These are phyloP conservation scores for Taphrina deformans DNA, from an alignment of 1,139 yeast genomes.

Conservation along the genomic window DNA sequence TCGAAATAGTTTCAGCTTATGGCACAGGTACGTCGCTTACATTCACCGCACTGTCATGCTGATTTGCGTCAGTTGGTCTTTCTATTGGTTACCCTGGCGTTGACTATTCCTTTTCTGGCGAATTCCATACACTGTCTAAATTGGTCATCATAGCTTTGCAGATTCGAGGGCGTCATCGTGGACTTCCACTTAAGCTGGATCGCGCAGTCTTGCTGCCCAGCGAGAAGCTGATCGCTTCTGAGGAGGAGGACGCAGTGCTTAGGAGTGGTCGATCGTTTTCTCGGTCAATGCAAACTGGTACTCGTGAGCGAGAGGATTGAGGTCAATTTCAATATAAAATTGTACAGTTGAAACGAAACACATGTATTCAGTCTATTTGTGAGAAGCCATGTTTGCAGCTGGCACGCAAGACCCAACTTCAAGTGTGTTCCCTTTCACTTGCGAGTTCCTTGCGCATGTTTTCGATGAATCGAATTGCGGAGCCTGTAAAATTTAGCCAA, in stretches of 20 bases:
- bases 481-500: neutral
- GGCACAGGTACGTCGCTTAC: slow-evolving; percentile 42
- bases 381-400: no score
- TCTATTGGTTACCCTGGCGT: slow-evolving; percentile 54
- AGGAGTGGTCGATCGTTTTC: slow-evolving; percentile 6
- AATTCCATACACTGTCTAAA: slow-evolving; percentile 73
- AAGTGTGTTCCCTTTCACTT: neutral
- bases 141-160: slow-evolving; percentile 82
- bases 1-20: slow-evolving; percentile 91
- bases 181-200: slow-evolving; percentile 88
- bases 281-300: neutral
- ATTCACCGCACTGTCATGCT: slow-evolving; percentile 66
- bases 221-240: slow-evolving; percentile 61
- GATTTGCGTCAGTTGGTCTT: slow-evolving; percentile 32
- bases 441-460: no score
- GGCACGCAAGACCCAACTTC: no score
- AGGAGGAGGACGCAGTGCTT: slow-evolving; percentile 34
- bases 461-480: no score
- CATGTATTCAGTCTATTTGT: no score
- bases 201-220: slow-evolving; percentile 89
- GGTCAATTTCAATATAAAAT: no score
- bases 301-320: slow-evolving; percentile 4
- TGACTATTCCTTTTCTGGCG: slow-evolving; percentile 68
- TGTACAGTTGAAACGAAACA: no score
- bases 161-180: slow-evolving; percentile 95